Evolutionary conservation across 2,329 filamentous ascomycete genomes (phyloP).

Genomic region (Beauveria scarabaeidicola): DNA sequence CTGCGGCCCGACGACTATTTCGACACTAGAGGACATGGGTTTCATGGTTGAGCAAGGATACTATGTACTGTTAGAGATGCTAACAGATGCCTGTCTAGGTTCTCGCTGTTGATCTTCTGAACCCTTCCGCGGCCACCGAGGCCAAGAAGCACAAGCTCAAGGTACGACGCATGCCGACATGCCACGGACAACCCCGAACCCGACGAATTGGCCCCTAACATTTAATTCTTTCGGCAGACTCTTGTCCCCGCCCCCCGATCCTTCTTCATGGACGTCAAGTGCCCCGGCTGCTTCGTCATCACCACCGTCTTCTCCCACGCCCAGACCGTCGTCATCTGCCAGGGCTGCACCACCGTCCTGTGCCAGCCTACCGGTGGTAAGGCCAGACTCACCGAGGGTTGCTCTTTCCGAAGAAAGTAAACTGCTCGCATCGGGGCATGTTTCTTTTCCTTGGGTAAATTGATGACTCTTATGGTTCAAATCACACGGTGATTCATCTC

Average conservation of each 20-base stretch:
- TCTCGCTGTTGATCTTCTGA: conserved; percentile 99
- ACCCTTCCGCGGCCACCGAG: conserved; percentile 96
- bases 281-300: conserved; percentile 99
- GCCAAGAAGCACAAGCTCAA: conserved; percentile 99
- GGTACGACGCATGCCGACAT: conserved; percentile 46
- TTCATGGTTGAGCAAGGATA: conserved; percentile 5
- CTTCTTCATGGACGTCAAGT: conserved; percentile 99
- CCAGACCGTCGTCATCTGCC: conserved; percentile 99
- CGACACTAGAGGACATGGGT: conserved; percentile 4
- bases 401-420: conserved; percentile 99
- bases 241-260: conserved; percentile 94
- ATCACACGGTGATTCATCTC: conserved; percentile 44
- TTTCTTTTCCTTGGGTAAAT: conserved; percentile 40
- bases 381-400: conserved; percentile 97
- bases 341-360: conserved; percentile 97
- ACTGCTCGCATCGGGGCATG: conserved; percentile 36
- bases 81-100: conserved; percentile 57
- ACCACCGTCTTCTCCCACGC: conserved; percentile 99
- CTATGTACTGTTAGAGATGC: conserved; percentile 25
- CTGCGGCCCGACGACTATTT: conserved; percentile 2
- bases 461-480: conserved; percentile 40
- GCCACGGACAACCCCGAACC: conserved; percentile 1
- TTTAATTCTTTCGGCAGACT: conserved; percentile 43
- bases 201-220: conserved; percentile 16
- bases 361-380: conserved; percentile 99